Conservation (phyloP, 2,329 filamentous ascomycete species). For the Talaromyces sp. region DNA sequence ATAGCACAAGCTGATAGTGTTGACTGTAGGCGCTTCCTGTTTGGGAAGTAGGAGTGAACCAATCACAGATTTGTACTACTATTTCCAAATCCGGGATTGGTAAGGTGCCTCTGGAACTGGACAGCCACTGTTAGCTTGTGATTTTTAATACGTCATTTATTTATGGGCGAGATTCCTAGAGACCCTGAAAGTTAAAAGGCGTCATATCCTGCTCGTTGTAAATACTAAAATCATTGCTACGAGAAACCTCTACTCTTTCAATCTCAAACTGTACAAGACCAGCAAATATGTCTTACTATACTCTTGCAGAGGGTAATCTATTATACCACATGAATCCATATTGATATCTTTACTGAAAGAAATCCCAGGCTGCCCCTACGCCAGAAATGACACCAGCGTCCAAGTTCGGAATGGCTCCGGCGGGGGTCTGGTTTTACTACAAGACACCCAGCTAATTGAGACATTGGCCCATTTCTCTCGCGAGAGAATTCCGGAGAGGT, state of each 20-base stretch:
- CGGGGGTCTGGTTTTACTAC: constrained; percentile 43
- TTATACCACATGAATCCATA: neutral
- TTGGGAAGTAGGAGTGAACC: neutral
- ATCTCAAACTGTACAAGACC: neutral
- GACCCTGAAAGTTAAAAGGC: neutral
- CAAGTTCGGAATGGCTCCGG: constrained; percentile 22
- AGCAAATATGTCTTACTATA: constrained; percentile 14
- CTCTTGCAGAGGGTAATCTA: constrained; percentile 23
- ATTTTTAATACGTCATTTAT: neutral
- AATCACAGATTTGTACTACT: neutral
- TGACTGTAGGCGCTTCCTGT: neutral
- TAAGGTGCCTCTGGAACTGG: neutral
- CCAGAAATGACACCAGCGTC: constrained; percentile 19
- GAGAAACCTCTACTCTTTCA: neutral
- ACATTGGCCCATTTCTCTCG: constrained; percentile 58
- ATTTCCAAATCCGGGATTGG: neutral
- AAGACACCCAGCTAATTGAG: constrained; percentile 60
- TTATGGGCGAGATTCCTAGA: neutral
- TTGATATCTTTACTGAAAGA: neutral
- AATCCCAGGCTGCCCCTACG: constrained; percentile 21
- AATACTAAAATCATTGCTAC: neutral
- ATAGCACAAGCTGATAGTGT: neutral
- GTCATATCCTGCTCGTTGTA: neutral
- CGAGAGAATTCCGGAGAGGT: constrained; percentile 58
- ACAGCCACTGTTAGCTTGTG: neutral